Conservation (phyloP, 2,329 filamentous ascomycete species). For the Monosporascus sp. region DNA sequence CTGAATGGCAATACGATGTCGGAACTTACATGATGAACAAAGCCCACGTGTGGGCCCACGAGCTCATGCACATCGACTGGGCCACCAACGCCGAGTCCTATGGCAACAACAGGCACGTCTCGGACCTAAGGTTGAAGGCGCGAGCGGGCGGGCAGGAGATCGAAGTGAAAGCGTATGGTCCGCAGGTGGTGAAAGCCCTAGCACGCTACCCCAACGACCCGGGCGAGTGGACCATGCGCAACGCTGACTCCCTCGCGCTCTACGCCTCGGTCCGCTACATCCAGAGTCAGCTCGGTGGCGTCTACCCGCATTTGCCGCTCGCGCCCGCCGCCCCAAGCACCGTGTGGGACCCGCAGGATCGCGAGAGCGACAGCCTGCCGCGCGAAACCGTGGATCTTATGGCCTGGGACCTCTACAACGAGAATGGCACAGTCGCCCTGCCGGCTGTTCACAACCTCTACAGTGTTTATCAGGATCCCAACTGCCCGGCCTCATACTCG, state of each 20-base stretch:
- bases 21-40: background rate
- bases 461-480: background rate
- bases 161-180: background rate
- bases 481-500: background rate
- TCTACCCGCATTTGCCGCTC: conserved; percentile 3
- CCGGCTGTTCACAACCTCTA: background rate
- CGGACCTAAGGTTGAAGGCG: background rate
- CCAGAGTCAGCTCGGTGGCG: background rate
- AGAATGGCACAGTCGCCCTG: background rate
- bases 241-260: conserved; percentile 1
- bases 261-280: conserved; percentile 1
- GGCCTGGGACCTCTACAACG: background rate
- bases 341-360: background rate
- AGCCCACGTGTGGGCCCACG: conserved; percentile 1
- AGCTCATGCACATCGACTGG: conserved; percentile 5
- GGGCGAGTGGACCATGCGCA: conserved; percentile 2
- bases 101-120: background rate
- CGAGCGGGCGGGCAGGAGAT: background rate
- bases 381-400: background rate
- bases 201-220: background rate
- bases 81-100: background rate
- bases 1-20: background rate
- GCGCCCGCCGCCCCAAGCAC: background rate
- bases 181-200: background rate
- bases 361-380: background rate